A percentile compares a stretch with the other conserved stretches of the same genome.
phyloP scores from a whole-genome alignment of 176 grass and related monocot species.

The Eleusine coracana region DNA sequence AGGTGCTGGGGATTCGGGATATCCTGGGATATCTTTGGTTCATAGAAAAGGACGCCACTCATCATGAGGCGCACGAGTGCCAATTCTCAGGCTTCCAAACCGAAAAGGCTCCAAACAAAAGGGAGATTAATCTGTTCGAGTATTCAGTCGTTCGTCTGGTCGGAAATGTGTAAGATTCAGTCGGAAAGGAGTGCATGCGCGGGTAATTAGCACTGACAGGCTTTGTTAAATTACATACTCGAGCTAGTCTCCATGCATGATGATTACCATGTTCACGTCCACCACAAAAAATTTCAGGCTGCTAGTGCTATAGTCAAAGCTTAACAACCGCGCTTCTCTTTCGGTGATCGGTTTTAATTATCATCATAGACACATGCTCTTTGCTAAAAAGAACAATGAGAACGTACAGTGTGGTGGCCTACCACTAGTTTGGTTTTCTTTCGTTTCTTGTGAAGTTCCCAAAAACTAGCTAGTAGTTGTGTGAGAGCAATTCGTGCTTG shows the following conservation, averaged over 20 bases:
- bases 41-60: neutral
- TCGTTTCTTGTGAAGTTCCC: neutral
- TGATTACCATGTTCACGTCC: neutral
- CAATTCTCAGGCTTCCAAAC: neutral
- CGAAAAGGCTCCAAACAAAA: slow-evolving; percentile 18
- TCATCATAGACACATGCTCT: neutral
- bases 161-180: neutral
- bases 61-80: neutral
- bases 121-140: neutral
- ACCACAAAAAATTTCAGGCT: neutral
- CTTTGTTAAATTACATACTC: neutral
- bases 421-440: neutral
- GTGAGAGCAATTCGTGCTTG: neutral
- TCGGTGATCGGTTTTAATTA: neutral
- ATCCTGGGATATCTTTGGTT: slow-evolving; percentile 22
- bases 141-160: neutral
- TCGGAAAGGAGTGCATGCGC: neutral
- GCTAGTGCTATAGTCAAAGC: neutral
- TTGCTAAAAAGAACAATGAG: neutral
- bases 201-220: neutral
- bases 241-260: slow-evolving; percentile 9
- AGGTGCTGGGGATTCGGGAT: neutral
- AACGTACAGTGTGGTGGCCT: neutral
- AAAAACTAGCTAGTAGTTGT: neutral
- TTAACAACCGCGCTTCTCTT: neutral